These are phyloP conservation scores for Phytophthora megakarya DNA, from an alignment of 352 stramenopile species.

Conservation along the genomic window DNA sequence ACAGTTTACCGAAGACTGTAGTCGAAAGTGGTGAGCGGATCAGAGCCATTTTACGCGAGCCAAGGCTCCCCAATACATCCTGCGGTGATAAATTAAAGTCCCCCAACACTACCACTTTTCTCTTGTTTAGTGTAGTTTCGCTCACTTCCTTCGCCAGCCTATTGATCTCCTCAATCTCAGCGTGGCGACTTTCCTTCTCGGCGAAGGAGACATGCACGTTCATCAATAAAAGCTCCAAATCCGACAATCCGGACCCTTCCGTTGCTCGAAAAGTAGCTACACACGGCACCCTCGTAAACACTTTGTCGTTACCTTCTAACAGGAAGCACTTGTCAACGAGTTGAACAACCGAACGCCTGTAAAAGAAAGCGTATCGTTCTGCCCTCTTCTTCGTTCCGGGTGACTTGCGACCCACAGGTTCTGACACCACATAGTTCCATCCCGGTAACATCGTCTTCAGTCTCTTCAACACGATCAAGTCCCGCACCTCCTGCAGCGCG, in stretches of 20 bases:
- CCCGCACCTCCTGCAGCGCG: conserved; percentile 68
- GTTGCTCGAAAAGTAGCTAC: conserved; percentile 47
- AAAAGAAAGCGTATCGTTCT: conserved; percentile 68
- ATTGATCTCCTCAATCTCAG: conserved; percentile 48
- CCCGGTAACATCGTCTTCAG: conserved; percentile 60
- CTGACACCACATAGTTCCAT: conserved; percentile 65
- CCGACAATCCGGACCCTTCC: conserved; percentile 7
- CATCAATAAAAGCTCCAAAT: conserved; percentile 48
- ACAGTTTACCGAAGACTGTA: conserved; percentile 63
- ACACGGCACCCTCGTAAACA: conserved; percentile 48
- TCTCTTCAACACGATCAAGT: conserved; percentile 61
- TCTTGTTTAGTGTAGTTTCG: conserved; percentile 3
- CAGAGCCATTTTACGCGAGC: conserved; percentile 40
- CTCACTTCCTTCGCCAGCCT: conserved; percentile 30
- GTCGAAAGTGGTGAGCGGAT: conserved; percentile 55
- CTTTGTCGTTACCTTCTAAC: conserved; percentile 4
- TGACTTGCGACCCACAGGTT: conserved; percentile 33
- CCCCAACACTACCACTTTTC: conserved; percentile 56
- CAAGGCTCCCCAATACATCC: conserved; percentile 37
- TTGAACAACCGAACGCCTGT: conserved; percentile 37
- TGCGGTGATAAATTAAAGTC: conserved; percentile 73
- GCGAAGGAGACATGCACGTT: conserved; percentile 63
- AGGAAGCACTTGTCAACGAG: conserved; percentile 37
- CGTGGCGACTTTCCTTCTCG: conserved; percentile 27
- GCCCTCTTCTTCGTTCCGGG: conserved; percentile 32